phyloP scores from a whole-genome alignment of 2,329 filamentous ascomycete species.

The Davidsoniella virescens region DNA sequence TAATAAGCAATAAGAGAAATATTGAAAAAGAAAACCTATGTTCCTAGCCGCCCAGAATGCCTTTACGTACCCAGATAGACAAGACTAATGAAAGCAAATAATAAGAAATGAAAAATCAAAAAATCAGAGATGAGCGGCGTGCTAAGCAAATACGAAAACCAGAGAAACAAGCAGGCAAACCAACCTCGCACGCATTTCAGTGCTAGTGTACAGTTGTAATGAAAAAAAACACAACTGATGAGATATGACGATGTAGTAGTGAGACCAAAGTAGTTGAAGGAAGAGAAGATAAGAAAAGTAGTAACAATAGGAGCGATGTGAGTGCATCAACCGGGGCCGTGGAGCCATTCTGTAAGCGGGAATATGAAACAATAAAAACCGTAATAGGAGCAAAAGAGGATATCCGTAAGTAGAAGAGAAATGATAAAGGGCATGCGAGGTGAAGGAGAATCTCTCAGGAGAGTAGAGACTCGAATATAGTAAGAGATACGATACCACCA shows the following conservation, averaged over 20 bases:
- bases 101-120: not conserved
- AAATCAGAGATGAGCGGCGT: not conserved
- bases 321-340: too few relatives aligned
- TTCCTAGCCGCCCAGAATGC: too few relatives aligned
- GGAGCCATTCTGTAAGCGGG: not conserved
- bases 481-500: too few relatives aligned
- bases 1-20: too few relatives aligned
- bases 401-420: conserved; percentile 1
- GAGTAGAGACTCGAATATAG: too few relatives aligned
- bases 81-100: too few relatives aligned
- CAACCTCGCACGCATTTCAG: too few relatives aligned
- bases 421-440: not conserved
- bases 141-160: too few relatives aligned
- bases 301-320: not conserved
- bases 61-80: too few relatives aligned
- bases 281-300: not conserved
- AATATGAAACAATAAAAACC: conserved; percentile 1
- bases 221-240: not conserved
- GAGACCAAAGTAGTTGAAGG: not conserved
- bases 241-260: not conserved
- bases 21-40: too few relatives aligned
- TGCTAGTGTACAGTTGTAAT: not conserved
- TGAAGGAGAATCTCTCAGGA: not conserved
- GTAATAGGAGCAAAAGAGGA: conserved; percentile 1
- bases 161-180: too few relatives aligned